A percentile compares a stretch with the other conserved stretches of the same genome.
Conservation (phyloP, 768 basidiomycete species). For the Tulasnella calospora region DNA sequence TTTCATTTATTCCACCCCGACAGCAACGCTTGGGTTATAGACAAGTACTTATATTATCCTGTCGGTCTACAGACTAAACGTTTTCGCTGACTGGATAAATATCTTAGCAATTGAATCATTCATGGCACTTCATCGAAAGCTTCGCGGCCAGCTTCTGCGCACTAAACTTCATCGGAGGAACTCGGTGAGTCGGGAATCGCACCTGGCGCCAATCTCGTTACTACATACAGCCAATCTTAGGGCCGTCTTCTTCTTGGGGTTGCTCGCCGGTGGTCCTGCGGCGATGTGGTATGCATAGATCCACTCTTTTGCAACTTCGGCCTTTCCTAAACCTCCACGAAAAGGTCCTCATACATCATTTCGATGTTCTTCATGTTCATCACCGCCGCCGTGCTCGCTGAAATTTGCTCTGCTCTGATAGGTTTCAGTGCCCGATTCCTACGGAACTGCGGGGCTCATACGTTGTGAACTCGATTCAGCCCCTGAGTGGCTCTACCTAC, state of each 20-base stretch:
- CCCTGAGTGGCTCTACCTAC: no score
- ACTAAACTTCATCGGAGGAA: no score
- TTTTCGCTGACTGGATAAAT: slow-evolving; percentile 6
- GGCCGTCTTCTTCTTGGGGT: slow-evolving; percentile 71
- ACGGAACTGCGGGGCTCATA: background rate
- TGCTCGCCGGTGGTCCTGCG: slow-evolving; percentile 79
- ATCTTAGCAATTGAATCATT: no score
- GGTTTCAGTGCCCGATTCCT: no score
- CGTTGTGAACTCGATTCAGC: background rate
- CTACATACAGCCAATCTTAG: slow-evolving; percentile 38
- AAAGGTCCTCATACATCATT: slow-evolving; percentile 79
- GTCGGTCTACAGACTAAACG: no score
- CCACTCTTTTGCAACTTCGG: background rate
- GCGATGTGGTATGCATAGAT: slow-evolving; percentile 61
- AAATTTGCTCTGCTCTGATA: slow-evolving; percentile 76
- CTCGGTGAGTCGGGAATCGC: slow-evolving; percentile 48
- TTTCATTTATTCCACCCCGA: no score
- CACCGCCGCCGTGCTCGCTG: slow-evolving; percentile 82
- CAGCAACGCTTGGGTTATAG: no score
- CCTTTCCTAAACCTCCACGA: background rate
- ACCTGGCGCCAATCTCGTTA: slow-evolving; percentile 12
- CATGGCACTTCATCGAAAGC: no score
- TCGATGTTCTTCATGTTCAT: no score
- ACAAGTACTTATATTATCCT: no score
- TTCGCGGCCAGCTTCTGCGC: no score